These are phyloP conservation scores for Radiomyces spectabilis DNA, from an alignment of 192 early-diverging fungal genomes.

Conservation along the genomic window DNA sequence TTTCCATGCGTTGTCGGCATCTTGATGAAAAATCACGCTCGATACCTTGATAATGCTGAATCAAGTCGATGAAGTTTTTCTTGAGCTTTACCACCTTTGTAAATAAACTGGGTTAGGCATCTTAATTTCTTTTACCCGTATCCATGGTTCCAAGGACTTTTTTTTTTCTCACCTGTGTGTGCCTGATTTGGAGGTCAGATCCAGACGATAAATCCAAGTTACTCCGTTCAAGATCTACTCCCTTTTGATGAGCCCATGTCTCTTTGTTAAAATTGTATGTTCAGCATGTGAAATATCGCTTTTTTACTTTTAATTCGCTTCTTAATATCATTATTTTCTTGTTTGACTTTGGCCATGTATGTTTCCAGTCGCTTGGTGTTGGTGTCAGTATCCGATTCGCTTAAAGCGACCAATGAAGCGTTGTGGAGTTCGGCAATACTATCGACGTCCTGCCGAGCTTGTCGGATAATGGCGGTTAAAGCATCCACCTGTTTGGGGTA, in stretches of 20 bases:
- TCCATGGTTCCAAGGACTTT: background rate
- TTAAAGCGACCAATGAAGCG: too few relatives aligned
- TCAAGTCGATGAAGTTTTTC: constrained; percentile 51
- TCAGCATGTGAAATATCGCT: background rate
- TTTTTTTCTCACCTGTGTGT: background rate
- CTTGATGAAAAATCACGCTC: constrained; percentile 71
- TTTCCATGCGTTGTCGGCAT: constrained; percentile 48
- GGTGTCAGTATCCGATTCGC: too few relatives aligned
- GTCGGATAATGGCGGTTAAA: too few relatives aligned
- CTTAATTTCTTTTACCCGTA: background rate
- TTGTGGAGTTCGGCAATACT: too few relatives aligned
- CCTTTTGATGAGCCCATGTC: too few relatives aligned
- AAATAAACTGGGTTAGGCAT: background rate
- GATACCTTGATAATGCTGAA: constrained; percentile 67
- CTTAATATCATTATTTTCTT: constrained; percentile 28
- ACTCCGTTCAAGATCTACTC: background rate
- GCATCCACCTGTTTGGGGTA: too few relatives aligned
- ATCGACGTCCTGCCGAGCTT: too few relatives aligned
- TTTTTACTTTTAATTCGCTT: constrained; percentile 37
- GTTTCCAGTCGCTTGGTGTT: too few relatives aligned
- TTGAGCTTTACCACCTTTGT: constrained; percentile 15
- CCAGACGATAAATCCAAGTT: background rate
- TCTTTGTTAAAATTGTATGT: too few relatives aligned
- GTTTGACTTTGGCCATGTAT: too few relatives aligned
- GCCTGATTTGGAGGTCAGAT: background rate